These are phyloP conservation scores for Rhodotorula sp. DNA, from an alignment of 1,284 basidiomycete species.

Conservation along the genomic window DNA sequence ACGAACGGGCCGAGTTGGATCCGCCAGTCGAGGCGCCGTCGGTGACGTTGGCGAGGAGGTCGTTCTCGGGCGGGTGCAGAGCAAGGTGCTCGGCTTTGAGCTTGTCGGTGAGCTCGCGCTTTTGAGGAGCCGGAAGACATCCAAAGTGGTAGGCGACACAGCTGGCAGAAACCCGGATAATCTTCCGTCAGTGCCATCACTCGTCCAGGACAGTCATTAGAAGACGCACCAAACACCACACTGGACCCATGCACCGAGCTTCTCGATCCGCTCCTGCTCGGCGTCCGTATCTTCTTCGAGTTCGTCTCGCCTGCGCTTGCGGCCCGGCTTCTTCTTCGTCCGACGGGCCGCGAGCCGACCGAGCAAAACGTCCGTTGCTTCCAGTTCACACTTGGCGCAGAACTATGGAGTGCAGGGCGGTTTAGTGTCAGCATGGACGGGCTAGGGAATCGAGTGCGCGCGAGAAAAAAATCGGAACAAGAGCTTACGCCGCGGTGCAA, in stretches of 20 bases:
- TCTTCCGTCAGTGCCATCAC: fast-evolving
- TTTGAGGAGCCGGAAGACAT: conserved; percentile 24
- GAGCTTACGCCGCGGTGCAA: conserved; percentile 13
- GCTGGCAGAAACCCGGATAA: conserved; percentile 5
- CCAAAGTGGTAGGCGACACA: conserved; percentile 31
- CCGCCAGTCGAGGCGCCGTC: not conserved
- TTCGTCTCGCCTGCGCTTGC: conserved; percentile 6
- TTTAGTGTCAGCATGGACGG: too few relatives aligned
- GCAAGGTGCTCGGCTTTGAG: conserved; percentile 26
- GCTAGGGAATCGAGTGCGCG: fast-evolving
- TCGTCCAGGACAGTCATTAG: not conserved
- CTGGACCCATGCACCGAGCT: conserved; percentile 37
- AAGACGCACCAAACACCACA: conserved; percentile 34
- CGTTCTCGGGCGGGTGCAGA: not conserved
- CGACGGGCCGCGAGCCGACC: not conserved
- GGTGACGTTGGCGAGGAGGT: not conserved
- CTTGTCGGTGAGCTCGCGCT: conserved; percentile 20
- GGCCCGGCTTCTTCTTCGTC: conserved; percentile 7
- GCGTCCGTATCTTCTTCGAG: conserved; percentile 20
- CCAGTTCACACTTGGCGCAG: conserved; percentile 23
- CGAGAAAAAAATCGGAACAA: not conserved
- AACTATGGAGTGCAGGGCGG: not conserved
- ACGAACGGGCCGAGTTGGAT: not conserved
- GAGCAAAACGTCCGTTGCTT: conserved; percentile 9
- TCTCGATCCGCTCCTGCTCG: conserved; percentile 7